Evolutionary conservation across 176 grass and related monocot genomes (phyloP), one percentile per base, ranked within the genome.

Genomic region (Rhynchospora breviuscula): DNA sequence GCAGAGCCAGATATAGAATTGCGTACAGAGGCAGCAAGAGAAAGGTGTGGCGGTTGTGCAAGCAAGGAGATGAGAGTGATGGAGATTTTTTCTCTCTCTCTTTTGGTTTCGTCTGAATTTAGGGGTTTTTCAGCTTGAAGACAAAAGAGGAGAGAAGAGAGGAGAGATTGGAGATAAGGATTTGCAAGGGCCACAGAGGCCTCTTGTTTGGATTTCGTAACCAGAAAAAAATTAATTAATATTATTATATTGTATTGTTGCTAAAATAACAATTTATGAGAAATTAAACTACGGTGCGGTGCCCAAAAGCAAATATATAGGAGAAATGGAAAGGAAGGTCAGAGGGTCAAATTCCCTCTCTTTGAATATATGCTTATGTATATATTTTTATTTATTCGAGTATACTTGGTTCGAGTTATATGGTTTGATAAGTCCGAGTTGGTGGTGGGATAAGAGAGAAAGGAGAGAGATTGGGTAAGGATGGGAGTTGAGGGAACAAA

Each of bases 11-110:
- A 48, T 81, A 81, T 81, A 81, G 79, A 81, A 81, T 64, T 64
- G 59, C 79, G 79, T 81, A 46, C 35, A 21, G 2, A 1, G 26
- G 15, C 23, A 82, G 62, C 12, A 40, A 82, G 53, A 53, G 35
- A 82, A 82, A 82, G 62, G 45, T 67, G 80, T 82, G 80, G 80
- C 60, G 80, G 21, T 82, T 11, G 80, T 66, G 62, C 44, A 82
- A 82, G 63, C 61, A 67, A 53, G 80, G 44, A 51, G 60, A 49
- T 65, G 48, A 67, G 62, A 82, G 80, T 82, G 80, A 53, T 48
- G 80, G 60, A 82, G 45, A 82, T 82, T 67, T 67, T 82, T 82
- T 49, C 17, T 21, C 21, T 11, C 22, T 21, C 48, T 10, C 22
- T 17, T 22, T 29, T 12, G 48, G 23, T 77, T 52, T 57, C 49